Evolutionary conservation across 129 eudicot species (phyloP), one percentile per base, ranked within the genome.

Genomic region (Ambrosia artemisiifolia): DNA sequence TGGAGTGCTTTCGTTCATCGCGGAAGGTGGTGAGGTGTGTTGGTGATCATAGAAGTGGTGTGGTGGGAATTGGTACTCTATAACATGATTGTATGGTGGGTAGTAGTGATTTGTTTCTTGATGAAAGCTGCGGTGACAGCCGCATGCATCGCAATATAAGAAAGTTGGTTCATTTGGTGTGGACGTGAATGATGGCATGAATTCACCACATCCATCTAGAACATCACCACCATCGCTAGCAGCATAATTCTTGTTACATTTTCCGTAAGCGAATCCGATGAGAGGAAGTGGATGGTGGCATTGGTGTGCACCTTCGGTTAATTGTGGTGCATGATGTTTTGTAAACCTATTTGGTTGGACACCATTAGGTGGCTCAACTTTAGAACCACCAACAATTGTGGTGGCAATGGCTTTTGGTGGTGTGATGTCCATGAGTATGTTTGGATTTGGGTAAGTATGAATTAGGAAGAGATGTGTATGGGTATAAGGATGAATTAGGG

Each of bases 101-200:
- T 46, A 73, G 2, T 55, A 66, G 3, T 86, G 85, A 2, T 80
- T 83, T 0, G 88, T 78, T 11, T 87, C 89, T 12, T 87, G 88
- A 77, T 91, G 97, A 86, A 88, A 91, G 72, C 84, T 91, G 38
- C 97, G 97, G 87, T 91, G 97, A 76, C 97, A 91, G 2, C 95
- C 95, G 46, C 96, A 88, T 2, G 93, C 97, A 20, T 88, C 87
- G 79, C 97, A 91, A 24, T 57, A 78, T 2, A 84, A 6, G 86
- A 64, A 65, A 81, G 72, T 65, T 9, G 82, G 91, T 75, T 84
- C 86, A 13, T 19, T 20, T 47, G 33, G 43, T 6, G 12, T 14
- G 57, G 18, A 24, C 2, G 6, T 0, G 18, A 83, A 84, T 11
- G 85, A 47, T 2, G 85, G 87, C 86, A 88, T 86, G 75, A 86